These are phyloP conservation scores for Debaryomycetaceae sp. DNA, from an alignment of 1,139 yeast species.

Conservation along the genomic window DNA sequence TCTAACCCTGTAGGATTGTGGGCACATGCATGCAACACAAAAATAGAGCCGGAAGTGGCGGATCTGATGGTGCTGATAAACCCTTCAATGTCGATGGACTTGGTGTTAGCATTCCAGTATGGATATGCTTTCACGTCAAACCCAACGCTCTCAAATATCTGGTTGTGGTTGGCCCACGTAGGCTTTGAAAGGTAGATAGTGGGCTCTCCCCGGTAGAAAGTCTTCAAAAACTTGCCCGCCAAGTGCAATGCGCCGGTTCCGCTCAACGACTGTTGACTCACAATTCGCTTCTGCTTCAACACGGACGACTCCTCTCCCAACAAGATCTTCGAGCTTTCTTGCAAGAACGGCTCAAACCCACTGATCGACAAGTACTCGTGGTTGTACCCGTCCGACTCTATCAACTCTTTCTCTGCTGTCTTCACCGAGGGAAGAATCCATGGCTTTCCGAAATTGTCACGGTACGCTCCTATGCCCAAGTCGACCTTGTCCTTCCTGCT, in stretches of 20 bases:
- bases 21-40: slow-evolving; percentile 52
- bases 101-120: slow-evolving; percentile 64
- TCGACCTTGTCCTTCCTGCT: slow-evolving; percentile 70
- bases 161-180: slow-evolving; percentile 95
- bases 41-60: slow-evolving; percentile 78
- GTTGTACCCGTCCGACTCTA: slow-evolving; percentile 58
- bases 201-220: slow-evolving; percentile 48
- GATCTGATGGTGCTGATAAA: slow-evolving; percentile 58
- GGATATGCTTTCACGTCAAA: slow-evolving; percentile 67
- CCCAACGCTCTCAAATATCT: slow-evolving; percentile 70
- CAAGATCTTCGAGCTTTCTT: slow-evolving; percentile 74
- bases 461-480: slow-evolving; percentile 93
- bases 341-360: slow-evolving; percentile 69
- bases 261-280: slow-evolving; percentile 81
- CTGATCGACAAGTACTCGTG: slow-evolving; percentile 89
- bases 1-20: slow-evolving; percentile 52
- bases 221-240: slow-evolving; percentile 71
- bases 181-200: slow-evolving; percentile 79
- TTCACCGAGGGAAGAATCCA: slow-evolving; percentile 89
- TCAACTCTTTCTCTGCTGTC: slow-evolving; percentile 59
- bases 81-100: slow-evolving; percentile 66
- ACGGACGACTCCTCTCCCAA: slow-evolving; percentile 66
- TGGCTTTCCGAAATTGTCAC: slow-evolving; percentile 90
- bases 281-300: slow-evolving; percentile 50
- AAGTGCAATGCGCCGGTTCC: slow-evolving; percentile 96